Evolutionary conservation across 768 basidiomycete species (phyloP).

Genomic region (Gyrodon lividus): DNA sequence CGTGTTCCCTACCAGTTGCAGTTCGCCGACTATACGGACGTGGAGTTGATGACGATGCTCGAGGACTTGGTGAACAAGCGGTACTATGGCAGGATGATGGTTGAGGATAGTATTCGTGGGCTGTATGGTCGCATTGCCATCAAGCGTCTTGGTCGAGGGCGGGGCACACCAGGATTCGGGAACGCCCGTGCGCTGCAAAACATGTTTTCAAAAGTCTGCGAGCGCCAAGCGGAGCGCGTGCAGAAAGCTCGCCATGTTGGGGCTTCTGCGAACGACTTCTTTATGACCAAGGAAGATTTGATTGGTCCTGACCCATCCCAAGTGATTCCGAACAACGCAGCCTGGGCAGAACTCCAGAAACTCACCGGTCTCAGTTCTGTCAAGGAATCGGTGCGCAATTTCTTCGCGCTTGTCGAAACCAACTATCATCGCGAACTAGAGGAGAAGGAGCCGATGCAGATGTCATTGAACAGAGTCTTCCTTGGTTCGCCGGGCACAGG

Average conservation of each 20-base stretch:
- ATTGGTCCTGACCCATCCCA: slow-evolving; percentile 64
- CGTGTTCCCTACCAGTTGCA: slow-evolving; percentile 62
- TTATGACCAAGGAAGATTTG: slow-evolving; percentile 51
- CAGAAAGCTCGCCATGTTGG: slow-evolving; percentile 41
- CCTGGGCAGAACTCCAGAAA: slow-evolving; percentile 52
- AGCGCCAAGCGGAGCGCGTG: slow-evolving; percentile 55
- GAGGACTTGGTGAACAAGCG: slow-evolving; percentile 45
- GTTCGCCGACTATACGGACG: slow-evolving; percentile 61
- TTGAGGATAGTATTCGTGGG: slow-evolving; percentile 54
- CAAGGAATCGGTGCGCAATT: slow-evolving; percentile 50
- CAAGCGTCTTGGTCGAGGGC: slow-evolving; percentile 52
- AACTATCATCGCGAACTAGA: slow-evolving; percentile 62
- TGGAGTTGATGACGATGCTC: slow-evolving; percentile 56
- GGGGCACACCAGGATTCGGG: slow-evolving; percentile 60
- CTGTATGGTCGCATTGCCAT: slow-evolving; percentile 54
- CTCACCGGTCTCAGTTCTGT: slow-evolving; percentile 57
- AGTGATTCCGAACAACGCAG: slow-evolving; percentile 42
- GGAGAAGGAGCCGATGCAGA: slow-evolving; percentile 50
- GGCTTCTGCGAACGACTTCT: slow-evolving; percentile 44
- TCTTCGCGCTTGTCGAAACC: slow-evolving; percentile 45
- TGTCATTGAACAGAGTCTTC: slow-evolving; percentile 65
- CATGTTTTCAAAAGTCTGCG: slow-evolving; percentile 43
- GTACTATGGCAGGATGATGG: slow-evolving; percentile 49
- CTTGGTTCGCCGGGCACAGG: slow-evolving; percentile 70
- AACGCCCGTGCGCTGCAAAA: slow-evolving; percentile 64